These are phyloP conservation scores for Annulohypoxylon maeteangense DNA, from an alignment of 495 filamentous ascomycete genomes.

Conservation along the genomic window DNA sequence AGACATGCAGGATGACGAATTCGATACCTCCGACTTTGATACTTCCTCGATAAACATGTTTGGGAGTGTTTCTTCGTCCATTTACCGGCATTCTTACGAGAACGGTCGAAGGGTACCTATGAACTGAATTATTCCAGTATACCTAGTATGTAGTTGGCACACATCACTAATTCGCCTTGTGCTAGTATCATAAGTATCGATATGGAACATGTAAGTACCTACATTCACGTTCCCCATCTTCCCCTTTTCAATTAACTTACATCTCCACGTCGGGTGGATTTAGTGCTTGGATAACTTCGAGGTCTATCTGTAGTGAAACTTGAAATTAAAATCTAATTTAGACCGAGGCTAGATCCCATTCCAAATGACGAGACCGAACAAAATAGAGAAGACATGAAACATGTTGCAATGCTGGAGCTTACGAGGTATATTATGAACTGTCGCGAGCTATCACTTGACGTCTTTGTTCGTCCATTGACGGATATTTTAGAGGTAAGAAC, in stretches of 20 bases:
- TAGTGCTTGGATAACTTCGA: neutral
- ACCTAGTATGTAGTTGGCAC: too few species aligned
- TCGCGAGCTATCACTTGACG: neutral
- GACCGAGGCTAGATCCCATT: neutral
- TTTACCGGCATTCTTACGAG: slow-evolving; percentile 3
- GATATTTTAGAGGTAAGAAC: neutral
- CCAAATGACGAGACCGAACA: slow-evolving; percentile 15
- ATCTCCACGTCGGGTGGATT: neutral
- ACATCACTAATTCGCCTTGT: neutral
- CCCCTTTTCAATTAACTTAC: too few species aligned
- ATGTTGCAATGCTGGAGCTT: neutral
- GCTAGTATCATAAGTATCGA: slow-evolving; percentile 30
- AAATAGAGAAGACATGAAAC: slow-evolving; percentile 5
- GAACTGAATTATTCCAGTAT: neutral
- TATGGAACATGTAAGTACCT: slow-evolving; percentile 33
- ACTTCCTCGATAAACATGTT: slow-evolving; percentile 1
- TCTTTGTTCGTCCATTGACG: neutral
- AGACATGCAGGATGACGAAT: neutral
- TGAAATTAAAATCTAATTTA: neutral
- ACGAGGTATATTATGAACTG: neutral
- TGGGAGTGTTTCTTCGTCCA: slow-evolving; percentile 8
- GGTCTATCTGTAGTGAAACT: neutral
- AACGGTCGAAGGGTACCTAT: slow-evolving; percentile 9
- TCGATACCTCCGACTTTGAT: slow-evolving; percentile 8
- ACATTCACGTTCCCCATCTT: too few species aligned